Evolutionary conservation across 805 yeast species (phyloP), one percentile per base, ranked within the genome.

Genomic region (Yamadazyma ubonensis): DNA sequence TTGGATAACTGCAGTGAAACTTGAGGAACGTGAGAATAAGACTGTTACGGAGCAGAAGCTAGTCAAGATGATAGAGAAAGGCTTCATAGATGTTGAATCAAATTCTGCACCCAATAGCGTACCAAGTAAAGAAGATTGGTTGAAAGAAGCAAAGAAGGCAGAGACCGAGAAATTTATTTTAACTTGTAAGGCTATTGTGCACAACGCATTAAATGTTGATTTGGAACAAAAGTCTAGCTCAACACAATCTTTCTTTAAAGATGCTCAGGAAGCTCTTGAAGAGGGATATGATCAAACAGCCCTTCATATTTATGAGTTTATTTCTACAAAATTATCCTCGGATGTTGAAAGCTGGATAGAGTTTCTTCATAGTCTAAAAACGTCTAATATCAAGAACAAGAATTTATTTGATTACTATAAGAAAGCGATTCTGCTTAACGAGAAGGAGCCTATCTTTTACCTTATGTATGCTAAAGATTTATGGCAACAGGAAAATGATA

Each of bases 401-500:
- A 41, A 48, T 11, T 35, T 67, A 2, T 64, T 45, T 39, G 38
- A 33, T 2, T 69, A 68, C 19, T 81, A 82, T 54, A 79, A 79
- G 31, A 58, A 63, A 44, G 79, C 90, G 0, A 67, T 82, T 0
- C 49, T 53, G 1, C 52, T 67, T 0, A 70, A 81, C 36, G 83
- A 85, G 0, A 50, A 63, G 3, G 55, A 63, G 21, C 78, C 76
- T 27, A 53, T 73, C 9, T 68, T 87, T 30, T 73, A 78, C 60
- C 58, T 87, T 37, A 76, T 82, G 79, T 86, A 77, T 53, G 84
- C 95, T 0, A 82, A 83, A 48, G 90, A 84, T 50, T 65, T 73
- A 38, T 79, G 88, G 83, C 59, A 63, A 31, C 41, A 65, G 17
- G 71, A 62, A 2, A 54, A 65, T 1, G 78, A 83, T 48, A 50